Conservation (phyloP, 2,329 filamentous ascomycete genomes). For the Aspergillus chevalieri region DNA sequence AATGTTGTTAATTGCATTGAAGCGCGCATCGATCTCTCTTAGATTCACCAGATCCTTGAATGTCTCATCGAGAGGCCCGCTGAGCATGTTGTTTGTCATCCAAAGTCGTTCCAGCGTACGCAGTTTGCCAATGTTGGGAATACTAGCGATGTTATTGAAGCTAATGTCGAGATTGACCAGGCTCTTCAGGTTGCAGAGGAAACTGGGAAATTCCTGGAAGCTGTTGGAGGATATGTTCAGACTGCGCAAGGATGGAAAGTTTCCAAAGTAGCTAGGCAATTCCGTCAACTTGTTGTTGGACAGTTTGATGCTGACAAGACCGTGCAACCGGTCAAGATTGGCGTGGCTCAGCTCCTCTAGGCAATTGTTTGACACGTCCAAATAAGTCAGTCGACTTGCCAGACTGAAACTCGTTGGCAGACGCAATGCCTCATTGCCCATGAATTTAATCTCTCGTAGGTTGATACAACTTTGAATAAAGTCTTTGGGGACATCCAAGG, state of each 20-base stretch:
- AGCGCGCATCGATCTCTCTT: constrained; percentile 88
- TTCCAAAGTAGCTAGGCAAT: constrained; percentile 74
- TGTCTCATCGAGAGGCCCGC: constrained; percentile 64
- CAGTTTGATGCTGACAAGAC: constrained; percentile 80
- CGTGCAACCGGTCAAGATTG: constrained; percentile 67
- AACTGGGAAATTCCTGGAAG: constrained; percentile 74
- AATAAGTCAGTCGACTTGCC: constrained; percentile 72
- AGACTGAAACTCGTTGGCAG: constrained; percentile 78
- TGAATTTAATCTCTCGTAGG: constrained; percentile 90
- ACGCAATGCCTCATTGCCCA: constrained; percentile 84
- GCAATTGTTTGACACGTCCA: constrained; percentile 93
- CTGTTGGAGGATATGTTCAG: constrained; percentile 93
- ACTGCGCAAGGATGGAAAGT: constrained; percentile 71
- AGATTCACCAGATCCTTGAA: constrained; percentile 69
- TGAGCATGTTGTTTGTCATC: constrained; percentile 89
- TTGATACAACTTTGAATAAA: constrained; percentile 92
- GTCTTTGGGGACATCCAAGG: constrained; percentile 86
- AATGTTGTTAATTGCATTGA: constrained; percentile 83
- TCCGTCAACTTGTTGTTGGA: constrained; percentile 84
- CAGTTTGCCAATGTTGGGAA: constrained; percentile 76
- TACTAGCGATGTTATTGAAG: constrained; percentile 78
- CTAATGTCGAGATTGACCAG: constrained; percentile 92
- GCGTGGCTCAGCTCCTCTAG: constrained; percentile 82
- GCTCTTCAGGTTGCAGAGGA: constrained; percentile 73
- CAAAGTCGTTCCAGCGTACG: constrained; percentile 79